Evolutionary conservation across 805 yeast genomes (phyloP).

Genomic region (Myxozyma geophila): DNA sequence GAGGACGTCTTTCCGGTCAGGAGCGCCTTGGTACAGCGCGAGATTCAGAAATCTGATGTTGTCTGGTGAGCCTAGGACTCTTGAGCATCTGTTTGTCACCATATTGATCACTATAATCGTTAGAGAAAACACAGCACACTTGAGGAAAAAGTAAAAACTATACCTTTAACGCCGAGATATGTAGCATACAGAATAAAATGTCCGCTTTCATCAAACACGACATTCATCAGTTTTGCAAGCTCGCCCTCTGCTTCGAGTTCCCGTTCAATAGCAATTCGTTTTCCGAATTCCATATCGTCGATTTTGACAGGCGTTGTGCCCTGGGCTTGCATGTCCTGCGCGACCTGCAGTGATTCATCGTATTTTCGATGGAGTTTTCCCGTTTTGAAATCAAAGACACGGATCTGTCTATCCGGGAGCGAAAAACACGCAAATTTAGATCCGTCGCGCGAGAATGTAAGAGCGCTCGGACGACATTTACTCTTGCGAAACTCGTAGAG

Average conservation of each 20-base stretch:
- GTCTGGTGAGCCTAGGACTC: conserved; percentile 44
- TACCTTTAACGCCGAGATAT: conserved; percentile 43
- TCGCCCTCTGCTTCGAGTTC: conserved; percentile 33
- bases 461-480: conserved; percentile 41
- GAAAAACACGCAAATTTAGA: conserved; percentile 44
- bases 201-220: conserved; percentile 44
- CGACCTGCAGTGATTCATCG: conserved; percentile 42
- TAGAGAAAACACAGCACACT: neutral
- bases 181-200: conserved; percentile 43
- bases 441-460: conserved; percentile 42
- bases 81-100: conserved; percentile 38
- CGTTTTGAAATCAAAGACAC: conserved; percentile 45
- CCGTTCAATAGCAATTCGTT: conserved; percentile 41
- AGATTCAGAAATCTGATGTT: conserved; percentile 41
- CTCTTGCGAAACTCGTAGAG: conserved; percentile 46
- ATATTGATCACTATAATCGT: conserved; percentile 38
- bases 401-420: conserved; percentile 44
- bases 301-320: conserved; percentile 17
- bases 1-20: conserved; percentile 37
- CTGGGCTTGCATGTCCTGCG: conserved; percentile 39
- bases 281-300: conserved; percentile 41
- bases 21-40: conserved; percentile 44
- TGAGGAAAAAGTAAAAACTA: neutral
- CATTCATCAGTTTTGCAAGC: conserved; percentile 22
- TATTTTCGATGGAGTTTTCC: conserved; percentile 46